Percentiles rank a stretch among this genome's conserved stretches.
These are phyloP conservation scores for Nemophila menziesii DNA, from an alignment of 257 asterid species.

Conservation along the genomic window DNA sequence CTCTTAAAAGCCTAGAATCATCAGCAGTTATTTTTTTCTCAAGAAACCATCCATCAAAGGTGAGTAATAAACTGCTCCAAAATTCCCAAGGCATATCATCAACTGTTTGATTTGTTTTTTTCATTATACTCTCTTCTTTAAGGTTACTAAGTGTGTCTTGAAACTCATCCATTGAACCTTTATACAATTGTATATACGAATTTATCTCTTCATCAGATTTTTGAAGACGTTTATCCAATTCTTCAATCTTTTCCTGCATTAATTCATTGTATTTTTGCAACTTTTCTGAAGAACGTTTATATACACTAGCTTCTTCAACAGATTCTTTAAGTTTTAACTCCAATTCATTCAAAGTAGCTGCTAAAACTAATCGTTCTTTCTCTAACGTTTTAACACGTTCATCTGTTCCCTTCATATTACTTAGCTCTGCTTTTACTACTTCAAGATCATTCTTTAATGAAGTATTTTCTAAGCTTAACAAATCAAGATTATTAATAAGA, in stretches of 20 bases:
- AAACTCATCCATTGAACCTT: conserved; percentile 81
- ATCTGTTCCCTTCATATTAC: conserved; percentile 46
- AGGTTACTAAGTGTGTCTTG: conserved; percentile 59
- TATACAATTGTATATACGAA: conserved; percentile 53
- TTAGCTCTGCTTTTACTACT: conserved; percentile 45
- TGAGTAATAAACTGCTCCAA: conserved; percentile 77
- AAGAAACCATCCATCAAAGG: conserved; percentile 88
- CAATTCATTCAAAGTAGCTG: conserved; percentile 54
- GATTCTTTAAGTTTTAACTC: conserved; percentile 68
- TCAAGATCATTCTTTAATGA: conserved; percentile 60
- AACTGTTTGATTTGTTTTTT: conserved; percentile 28
- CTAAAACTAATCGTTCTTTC: conserved; percentile 52
- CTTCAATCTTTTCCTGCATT: conserved; percentile 72
- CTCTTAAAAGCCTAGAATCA: conserved; percentile 58
- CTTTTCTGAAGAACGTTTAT: conserved; percentile 66
- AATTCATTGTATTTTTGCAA: conserved; percentile 60
- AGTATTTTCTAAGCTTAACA: conserved; percentile 51
- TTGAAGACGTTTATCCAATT: conserved; percentile 73
- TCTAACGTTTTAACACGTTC: conserved; percentile 52
- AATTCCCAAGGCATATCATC: conserved; percentile 57
- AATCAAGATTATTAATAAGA: conserved; percentile 26
- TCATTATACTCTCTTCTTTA: conserved; percentile 60
- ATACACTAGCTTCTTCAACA: conserved; percentile 59
- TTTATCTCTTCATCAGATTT: conserved; percentile 82
- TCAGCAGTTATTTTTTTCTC: conserved; percentile 68